These are phyloP conservation scores for Fomitopsis pulvina DNA, from an alignment of 768 basidiomycete species.

Conservation along the genomic window DNA sequence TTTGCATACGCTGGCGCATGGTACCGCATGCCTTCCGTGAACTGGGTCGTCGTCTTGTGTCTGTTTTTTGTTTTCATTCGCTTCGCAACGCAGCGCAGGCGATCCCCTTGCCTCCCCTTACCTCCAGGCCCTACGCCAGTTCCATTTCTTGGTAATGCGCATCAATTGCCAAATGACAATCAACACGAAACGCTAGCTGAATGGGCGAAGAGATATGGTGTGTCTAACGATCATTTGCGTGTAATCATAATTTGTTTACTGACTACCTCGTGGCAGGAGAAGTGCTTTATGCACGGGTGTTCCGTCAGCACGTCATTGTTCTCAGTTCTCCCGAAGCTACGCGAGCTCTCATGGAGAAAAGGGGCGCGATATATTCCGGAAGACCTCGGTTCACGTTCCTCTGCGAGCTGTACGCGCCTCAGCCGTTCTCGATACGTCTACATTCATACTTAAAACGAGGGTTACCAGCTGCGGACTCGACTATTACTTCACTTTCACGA, in stretches of 20 bases:
- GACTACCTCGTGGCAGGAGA: neutral
- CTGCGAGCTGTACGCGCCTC: no score
- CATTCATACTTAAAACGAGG: no score
- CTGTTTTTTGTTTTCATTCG: no score
- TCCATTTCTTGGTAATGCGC: neutral
- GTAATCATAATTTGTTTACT: neutral
- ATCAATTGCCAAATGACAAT: neutral
- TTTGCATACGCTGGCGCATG: no score
- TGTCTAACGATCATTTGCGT: neutral
- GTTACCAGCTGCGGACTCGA: no score
- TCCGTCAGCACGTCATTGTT: neutral
- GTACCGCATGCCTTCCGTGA: no score
- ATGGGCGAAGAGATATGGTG: neutral
- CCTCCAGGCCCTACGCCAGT: neutral
- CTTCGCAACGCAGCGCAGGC: no score
- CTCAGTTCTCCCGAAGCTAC: neutral
- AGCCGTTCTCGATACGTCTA: no score
- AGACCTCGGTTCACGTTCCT: neutral
- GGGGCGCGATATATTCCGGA: neutral
- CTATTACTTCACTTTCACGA: no score
- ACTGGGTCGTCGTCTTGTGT: no score
- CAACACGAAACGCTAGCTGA: neutral
- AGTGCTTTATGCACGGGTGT: neutral
- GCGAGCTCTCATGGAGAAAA: neutral
- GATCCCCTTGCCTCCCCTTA: neutral